phyloP scores from a whole-genome alignment of 108 stramenopile species.

The Schizochytrium sp. region DNA sequence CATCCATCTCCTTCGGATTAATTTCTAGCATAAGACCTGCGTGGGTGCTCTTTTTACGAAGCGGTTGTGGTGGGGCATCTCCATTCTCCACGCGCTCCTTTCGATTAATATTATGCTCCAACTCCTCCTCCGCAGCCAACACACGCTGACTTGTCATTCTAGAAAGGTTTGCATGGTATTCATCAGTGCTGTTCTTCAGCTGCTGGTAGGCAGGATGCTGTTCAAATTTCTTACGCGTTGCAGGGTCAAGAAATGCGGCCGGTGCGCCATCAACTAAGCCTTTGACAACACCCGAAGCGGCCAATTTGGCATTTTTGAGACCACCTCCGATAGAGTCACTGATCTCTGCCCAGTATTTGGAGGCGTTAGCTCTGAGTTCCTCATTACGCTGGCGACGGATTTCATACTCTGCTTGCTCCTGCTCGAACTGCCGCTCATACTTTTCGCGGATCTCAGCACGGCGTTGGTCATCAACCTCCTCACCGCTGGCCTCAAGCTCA shows the following conservation, averaged over 20 bases:
- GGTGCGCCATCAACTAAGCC: background rate
- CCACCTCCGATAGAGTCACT: background rate
- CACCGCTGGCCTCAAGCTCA: background rate
- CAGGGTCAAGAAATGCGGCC: background rate
- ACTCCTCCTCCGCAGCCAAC: background rate
- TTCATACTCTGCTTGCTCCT: background rate
- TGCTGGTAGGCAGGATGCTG: background rate
- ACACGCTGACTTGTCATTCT: background rate
- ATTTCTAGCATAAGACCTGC: background rate
- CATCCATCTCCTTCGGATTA: background rate
- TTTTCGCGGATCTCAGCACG: background rate
- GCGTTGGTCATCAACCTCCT: background rate
- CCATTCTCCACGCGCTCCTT: background rate
- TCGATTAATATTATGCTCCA: background rate
- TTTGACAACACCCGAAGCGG: background rate
- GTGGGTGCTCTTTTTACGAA: background rate
- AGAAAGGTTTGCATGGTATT: background rate
- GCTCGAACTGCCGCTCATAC: background rate
- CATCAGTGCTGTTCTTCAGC: background rate
- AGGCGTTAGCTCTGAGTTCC: background rate
- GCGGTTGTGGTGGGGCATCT: background rate
- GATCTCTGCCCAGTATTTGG: background rate
- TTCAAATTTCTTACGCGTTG: background rate
- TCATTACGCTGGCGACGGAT: background rate
- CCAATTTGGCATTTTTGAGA: background rate